A percentile compares a stretch with the other conserved stretches of the same genome.
Evolutionary conservation across 257 asterid genomes (phyloP).

Genomic region (Cynanchum wilfordii): DNA sequence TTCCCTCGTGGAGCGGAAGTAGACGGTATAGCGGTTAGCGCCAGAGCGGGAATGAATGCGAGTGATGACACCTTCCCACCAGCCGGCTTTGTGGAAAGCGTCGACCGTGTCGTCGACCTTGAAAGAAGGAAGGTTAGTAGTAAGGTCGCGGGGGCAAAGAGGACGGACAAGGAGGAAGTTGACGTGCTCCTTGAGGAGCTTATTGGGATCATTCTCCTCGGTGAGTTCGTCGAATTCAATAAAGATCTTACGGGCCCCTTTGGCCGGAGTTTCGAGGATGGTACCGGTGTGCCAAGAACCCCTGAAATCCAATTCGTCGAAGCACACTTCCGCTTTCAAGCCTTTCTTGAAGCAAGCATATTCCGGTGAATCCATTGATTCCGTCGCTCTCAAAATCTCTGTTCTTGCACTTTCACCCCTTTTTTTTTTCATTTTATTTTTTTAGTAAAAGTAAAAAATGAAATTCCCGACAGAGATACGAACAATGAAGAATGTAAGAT

Average conservation of each 20-base stretch:
- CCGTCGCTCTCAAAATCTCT: background rate
- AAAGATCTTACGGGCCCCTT: constrained; percentile 10
- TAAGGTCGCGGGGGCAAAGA: constrained; percentile 42
- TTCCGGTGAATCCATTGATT: background rate
- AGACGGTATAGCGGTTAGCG: constrained; percentile 35
- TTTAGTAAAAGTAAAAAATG: too few species aligned
- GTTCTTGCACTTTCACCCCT: too few species aligned
- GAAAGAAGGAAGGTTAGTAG: constrained; percentile 25
- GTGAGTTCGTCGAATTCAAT: constrained; percentile 43
- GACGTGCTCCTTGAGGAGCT: constrained; percentile 38
- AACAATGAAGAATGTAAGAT: too few species aligned
- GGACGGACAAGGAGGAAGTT: constrained; percentile 45
- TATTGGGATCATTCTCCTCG: background rate
- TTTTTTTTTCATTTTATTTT: too few species aligned
- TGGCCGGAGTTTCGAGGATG: constrained; percentile 29
- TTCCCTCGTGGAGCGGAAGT: constrained; percentile 48
- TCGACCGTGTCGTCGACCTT: constrained; percentile 49
- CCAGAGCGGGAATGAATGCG: constrained; percentile 8
- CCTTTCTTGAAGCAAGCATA: constrained; percentile 33
- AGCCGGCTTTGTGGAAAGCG: constrained; percentile 58
- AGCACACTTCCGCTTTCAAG: constrained; percentile 43
- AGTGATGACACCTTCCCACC: constrained; percentile 61
- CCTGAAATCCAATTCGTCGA: constrained; percentile 46
- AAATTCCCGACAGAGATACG: too few species aligned
- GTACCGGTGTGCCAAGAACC: constrained; percentile 63